Conservation (phyloP, 2,329 filamentous ascomycete species). For the Pseudocercospora vitis region DNA sequence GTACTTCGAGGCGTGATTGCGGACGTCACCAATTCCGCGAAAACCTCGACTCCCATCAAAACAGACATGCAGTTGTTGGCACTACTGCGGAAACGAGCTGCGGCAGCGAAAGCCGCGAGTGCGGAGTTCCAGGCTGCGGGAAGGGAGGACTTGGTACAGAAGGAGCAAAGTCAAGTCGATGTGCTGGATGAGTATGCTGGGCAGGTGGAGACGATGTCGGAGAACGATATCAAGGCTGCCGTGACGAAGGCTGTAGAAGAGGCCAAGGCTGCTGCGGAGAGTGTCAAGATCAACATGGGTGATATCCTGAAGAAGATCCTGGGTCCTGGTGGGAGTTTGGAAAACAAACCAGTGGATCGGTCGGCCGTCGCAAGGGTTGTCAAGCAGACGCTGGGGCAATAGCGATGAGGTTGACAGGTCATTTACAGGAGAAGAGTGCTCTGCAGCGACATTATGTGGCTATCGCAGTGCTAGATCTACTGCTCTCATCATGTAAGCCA, state of each 20-base stretch:
- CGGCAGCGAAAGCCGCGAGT: slow-evolving; percentile 58
- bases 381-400: slow-evolving; percentile 44
- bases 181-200: slow-evolving; percentile 67
- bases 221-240: slow-evolving; percentile 58
- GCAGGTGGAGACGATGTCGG: slow-evolving; percentile 57
- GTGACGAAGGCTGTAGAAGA: slow-evolving; percentile 56
- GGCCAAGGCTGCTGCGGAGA: slow-evolving; percentile 47
- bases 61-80: slow-evolving; percentile 69
- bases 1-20: slow-evolving; percentile 69
- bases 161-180: slow-evolving; percentile 65
- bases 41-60: slow-evolving; percentile 67
- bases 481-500: no score
- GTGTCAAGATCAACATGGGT: slow-evolving; percentile 55
- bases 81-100: slow-evolving; percentile 65
- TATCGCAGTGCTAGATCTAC: no score
- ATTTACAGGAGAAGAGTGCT: no score
- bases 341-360: slow-evolving; percentile 65
- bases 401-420: no score
- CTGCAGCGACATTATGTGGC: no score
- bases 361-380: slow-evolving; percentile 61
- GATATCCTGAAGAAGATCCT: slow-evolving; percentile 64
- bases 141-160: slow-evolving; percentile 67
- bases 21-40: slow-evolving; percentile 72
- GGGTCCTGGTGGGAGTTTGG: slow-evolving; percentile 52
- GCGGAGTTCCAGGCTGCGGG: slow-evolving; percentile 64